Evolutionary conservation across 768 basidiomycete species (phyloP).

Genomic region (Termitomyces heimii): DNA sequence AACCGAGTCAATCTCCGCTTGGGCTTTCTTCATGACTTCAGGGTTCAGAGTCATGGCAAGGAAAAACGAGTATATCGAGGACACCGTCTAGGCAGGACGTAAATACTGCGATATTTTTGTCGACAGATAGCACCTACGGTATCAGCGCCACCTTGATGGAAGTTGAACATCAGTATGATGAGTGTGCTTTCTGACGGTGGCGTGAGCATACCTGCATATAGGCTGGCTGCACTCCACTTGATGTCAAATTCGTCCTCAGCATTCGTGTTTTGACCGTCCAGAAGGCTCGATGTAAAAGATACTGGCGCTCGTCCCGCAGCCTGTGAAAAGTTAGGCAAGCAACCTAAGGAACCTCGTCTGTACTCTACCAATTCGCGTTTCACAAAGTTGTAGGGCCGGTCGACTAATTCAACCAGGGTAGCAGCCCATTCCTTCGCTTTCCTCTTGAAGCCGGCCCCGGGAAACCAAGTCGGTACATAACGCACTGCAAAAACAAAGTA

Average conservation of each 20-base stretch:
- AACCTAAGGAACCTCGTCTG: background rate
- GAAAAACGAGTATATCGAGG: background rate
- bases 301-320: background rate
- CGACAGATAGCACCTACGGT: background rate
- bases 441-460: background rate
- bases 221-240: background rate
- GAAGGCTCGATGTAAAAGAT: background rate
- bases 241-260: background rate
- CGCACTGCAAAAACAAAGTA: background rate
- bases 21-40: background rate
- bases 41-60: background rate
- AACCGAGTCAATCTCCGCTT: background rate
- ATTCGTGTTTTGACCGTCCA: background rate
- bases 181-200: background rate
- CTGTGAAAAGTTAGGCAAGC: background rate
- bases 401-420: background rate
- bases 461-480: background rate
- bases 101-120: background rate
- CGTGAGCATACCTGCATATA: background rate
- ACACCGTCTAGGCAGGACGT: background rate
- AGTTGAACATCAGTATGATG: background rate
- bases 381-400: background rate
- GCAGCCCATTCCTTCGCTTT: background rate
- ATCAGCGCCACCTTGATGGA: background rate
- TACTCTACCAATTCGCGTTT: background rate